Conservation (phyloP, 2,329 filamentous ascomycete genomes). For the Orbilia ellipsospora region DNA sequence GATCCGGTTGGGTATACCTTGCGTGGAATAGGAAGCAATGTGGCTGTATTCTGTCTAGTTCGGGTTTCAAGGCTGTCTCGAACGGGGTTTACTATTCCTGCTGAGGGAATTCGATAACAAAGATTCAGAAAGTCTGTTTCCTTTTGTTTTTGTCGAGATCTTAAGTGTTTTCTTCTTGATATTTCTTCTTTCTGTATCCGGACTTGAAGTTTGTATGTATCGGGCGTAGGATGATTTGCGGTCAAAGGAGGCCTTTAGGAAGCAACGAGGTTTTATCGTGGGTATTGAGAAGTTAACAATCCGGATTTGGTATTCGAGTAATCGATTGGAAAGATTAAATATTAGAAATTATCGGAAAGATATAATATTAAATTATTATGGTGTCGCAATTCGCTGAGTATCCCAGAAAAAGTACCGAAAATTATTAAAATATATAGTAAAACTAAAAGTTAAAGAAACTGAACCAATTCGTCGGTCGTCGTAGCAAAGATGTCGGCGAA, state of each 20-base stretch:
- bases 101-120: conserved; percentile 1
- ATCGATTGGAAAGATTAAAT: conserved; percentile 15
- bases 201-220: conserved; percentile 16
- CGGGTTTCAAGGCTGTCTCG: conserved; percentile 51
- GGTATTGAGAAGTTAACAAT: conserved; percentile 29
- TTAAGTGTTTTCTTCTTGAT: conserved; percentile 12
- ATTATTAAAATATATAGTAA: background rate
- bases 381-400: no score
- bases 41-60: conserved; percentile 27
- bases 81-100: conserved; percentile 14
- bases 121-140: conserved; percentile 7
- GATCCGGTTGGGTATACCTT: conserved; percentile 31
- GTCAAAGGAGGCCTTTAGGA: conserved; percentile 39
- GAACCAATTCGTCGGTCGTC: conserved; percentile 3
- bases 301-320: background rate
- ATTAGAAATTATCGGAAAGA: conserved; percentile 28
- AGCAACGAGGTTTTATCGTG: conserved; percentile 21
- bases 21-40: conserved; percentile 11
- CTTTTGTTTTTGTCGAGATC: background rate
- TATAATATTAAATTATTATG: no score
- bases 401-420: no score
- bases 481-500: background rate
- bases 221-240: conserved; percentile 31
- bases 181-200: conserved; percentile 4
- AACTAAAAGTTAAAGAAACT: conserved; percentile 10